phyloP scores from a whole-genome alignment of 2,329 filamentous ascomycete species.

The Apiospora rasikravindrae region DNA sequence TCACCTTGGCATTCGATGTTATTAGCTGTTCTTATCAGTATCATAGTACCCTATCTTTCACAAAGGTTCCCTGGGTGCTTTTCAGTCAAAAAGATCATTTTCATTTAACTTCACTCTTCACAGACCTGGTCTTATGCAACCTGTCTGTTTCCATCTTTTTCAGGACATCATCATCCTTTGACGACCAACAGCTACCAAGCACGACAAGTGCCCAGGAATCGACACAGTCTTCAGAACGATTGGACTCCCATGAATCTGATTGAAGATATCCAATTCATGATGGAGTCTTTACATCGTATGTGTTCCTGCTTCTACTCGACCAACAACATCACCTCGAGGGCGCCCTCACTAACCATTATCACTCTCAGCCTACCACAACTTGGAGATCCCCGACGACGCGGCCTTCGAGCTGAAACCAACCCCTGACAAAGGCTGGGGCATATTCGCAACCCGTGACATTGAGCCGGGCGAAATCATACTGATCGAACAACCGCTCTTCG shows the following conservation, averaged over 20 bases:
- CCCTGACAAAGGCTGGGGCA: background rate
- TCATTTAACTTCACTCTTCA: background rate
- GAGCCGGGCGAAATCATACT: background rate
- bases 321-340: background rate
- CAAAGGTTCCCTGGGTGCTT: too few species aligned
- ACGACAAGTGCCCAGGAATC: too few species aligned
- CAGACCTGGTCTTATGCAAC: too few species aligned
- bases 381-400: background rate
- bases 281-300: background rate
- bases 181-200: background rate
- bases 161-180: background rate
- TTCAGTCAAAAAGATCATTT: background rate
- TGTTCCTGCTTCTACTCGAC: background rate
- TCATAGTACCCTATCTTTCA: background rate
- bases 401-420: background rate
- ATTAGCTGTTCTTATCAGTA: background rate
- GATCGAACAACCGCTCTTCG: background rate
- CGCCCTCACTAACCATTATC: background rate
- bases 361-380: background rate
- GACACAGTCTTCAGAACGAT: too few species aligned
- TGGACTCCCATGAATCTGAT: too few species aligned
- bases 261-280: too few species aligned
- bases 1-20: background rate
- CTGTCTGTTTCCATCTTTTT: background rate
- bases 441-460: background rate